Evolutionary conservation across 208 protist species (phyloP).

Genomic region (Leishmania gerbilli): DNA sequence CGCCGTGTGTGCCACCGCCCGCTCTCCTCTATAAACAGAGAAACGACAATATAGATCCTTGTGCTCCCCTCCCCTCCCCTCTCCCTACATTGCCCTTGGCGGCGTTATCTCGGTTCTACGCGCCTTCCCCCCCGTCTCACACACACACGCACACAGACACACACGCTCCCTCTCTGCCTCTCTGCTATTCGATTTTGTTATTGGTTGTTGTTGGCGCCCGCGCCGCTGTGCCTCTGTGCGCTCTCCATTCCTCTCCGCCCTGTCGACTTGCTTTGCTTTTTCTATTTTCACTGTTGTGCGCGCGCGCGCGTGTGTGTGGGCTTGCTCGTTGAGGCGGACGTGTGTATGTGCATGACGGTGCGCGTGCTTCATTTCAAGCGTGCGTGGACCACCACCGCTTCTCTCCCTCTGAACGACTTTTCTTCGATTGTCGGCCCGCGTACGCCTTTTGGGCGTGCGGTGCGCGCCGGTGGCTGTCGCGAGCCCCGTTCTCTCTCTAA

Average conservation of each 20-base stretch:
- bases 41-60: neutral
- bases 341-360: neutral
- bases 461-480: neutral
- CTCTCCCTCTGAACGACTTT: neutral
- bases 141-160: too few relatives aligned
- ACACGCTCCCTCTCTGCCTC: neutral
- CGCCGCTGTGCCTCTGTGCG: neutral
- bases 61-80: neutral
- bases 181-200: neutral
- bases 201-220: neutral
- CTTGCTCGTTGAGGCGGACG: neutral
- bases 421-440: neutral
- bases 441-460: neutral
- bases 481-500: neutral
- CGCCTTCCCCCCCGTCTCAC: too few relatives aligned
- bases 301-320: neutral
- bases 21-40: neutral
- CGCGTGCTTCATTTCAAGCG: neutral
- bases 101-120: neutral
- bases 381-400: neutral
- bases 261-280: neutral
- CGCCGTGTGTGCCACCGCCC: neutral
- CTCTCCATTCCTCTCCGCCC: neutral
- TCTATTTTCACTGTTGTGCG: neutral
- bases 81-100: neutral